A percentile compares a stretch with the other conserved stretches of the same genome.
Evolutionary conservation across 2,329 filamentous ascomycete genomes (phyloP).

Genomic region (Beauveria asiatica): DNA sequence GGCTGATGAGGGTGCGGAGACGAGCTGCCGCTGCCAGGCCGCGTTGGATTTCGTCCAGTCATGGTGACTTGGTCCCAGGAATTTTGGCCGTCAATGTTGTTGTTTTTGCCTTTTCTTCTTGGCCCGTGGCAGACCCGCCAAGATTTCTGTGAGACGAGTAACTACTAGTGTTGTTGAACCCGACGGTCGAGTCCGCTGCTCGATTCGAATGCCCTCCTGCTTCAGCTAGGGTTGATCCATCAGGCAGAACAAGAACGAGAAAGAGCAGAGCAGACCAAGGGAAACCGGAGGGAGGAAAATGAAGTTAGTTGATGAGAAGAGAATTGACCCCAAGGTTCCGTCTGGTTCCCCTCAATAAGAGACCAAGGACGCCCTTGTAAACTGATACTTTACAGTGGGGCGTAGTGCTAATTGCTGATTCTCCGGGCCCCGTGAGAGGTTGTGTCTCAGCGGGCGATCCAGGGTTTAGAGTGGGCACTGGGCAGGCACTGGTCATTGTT

Average conservation of each 20-base stretch:
- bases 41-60: conserved; percentile 20
- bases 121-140: too few species aligned
- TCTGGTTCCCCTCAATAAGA: neutral
- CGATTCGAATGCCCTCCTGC: neutral
- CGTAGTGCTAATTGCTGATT: conserved; percentile 2
- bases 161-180: neutral
- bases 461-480: neutral
- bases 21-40: conserved; percentile 20
- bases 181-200: neutral
- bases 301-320: neutral
- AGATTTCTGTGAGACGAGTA: too few species aligned
- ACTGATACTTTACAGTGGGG: conserved; percentile 7
- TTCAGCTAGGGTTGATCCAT: neutral
- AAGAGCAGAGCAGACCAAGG: neutral
- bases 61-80: conserved; percentile 23
- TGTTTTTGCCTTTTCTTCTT: neutral
- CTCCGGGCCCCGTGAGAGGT: conserved; percentile 3
- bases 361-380: neutral
- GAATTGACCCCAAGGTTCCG: neutral
- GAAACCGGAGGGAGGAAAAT: neutral
- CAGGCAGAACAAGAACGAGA: neutral
- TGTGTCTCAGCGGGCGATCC: neutral
- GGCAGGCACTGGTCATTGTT: neutral
- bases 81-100: conserved; percentile 17
- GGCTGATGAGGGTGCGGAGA: conserved; percentile 29